Percentiles rank a stretch among this genome's conserved stretches.
Evolutionary conservation across 371 early-diverging fungal genomes (phyloP).

Genomic region (Cokeromyces recurvatus): DNA sequence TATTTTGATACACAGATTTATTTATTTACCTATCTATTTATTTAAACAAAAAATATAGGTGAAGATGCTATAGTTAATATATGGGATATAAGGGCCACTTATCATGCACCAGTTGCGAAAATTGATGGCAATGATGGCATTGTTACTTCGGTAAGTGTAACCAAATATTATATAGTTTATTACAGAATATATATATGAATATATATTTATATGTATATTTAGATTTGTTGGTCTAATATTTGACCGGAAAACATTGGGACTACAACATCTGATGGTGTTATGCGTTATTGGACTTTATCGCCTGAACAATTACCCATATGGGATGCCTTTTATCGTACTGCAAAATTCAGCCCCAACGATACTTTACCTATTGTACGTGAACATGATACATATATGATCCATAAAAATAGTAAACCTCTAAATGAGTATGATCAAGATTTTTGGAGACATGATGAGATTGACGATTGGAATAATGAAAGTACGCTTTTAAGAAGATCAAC

Average conservation of each 20-base stretch:
- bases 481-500: conserved; percentile 5
- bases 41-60: background rate
- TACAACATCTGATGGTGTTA: conserved; percentile 44
- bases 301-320: conserved; percentile 16
- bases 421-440: too few species aligned
- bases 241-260: conserved; percentile 55
- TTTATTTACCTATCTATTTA: background rate
- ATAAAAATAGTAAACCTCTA: too few species aligned
- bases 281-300: conserved; percentile 46
- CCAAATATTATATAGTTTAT: too few species aligned
- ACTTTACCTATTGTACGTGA: conserved; percentile 12
- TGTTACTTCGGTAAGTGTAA: conserved; percentile 44
- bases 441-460: too few species aligned
- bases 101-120: conserved; percentile 46
- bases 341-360: conserved; percentile 8
- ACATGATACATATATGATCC: background rate
- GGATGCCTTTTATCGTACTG: conserved; percentile 18
- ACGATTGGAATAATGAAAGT: conserved; percentile 4
- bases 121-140: conserved; percentile 52
- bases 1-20: too few species aligned
- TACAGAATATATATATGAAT: background rate
- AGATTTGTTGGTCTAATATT: conserved; percentile 61
- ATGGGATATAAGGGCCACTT: conserved; percentile 70
- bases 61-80: conserved; percentile 63
- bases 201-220: background rate